Evolutionary conservation across 2,329 filamentous ascomycete species (phyloP), one percentile per base, ranked within the genome.

Genomic region (Alternaria atra): DNA sequence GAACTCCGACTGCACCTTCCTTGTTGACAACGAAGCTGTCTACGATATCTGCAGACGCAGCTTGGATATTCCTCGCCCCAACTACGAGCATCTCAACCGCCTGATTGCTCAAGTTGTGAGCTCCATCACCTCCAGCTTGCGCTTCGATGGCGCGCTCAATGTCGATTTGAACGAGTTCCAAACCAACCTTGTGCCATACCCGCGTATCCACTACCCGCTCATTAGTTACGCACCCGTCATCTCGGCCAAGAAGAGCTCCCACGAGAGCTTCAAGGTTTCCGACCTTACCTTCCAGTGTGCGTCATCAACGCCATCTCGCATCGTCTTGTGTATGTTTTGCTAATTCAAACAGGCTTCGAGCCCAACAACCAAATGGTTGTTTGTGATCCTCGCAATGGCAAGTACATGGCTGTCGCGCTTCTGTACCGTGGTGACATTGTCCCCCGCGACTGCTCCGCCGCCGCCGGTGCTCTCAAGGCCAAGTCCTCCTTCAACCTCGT

Each of bases 211-310:
- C 83, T 91, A 90, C 80, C 89, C 89, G 53, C 81, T 91, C 47
- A 90, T 91, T 82, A 89, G 87, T 82, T 91, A 91, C 75, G 88
- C 89, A 10, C 89, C 89, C 32, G 89, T 91, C 70, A 84, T 91
- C 66, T 91, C 89, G 23, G 87, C 88, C 60, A 84, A 86, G 83
- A 92, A 91, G 86, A 92, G 90, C 80, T 87, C 89, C 48, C 92
- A 95, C 77, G 92, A 95, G 84, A 92, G 90, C 84, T 94, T 94
- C 88, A 93, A 92, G 85, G 90, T 93, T 56, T 86, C 88, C 64
- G 92, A 95, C 68, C 81, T 91, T 66, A 91, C 89, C 75, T 88
- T 90, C 82, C 89, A 91, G 79, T 91, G 89, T 91, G 71, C 60
- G 73, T 73, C 5, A 17, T 0, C 34, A 23, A 10, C 23, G 12